A percentile compares a stretch with the other conserved stretches of the same genome.
Evolutionary conservation across 2,329 filamentous ascomycete genomes (phyloP).

Genomic region (Scedosporium minutisporum): DNA sequence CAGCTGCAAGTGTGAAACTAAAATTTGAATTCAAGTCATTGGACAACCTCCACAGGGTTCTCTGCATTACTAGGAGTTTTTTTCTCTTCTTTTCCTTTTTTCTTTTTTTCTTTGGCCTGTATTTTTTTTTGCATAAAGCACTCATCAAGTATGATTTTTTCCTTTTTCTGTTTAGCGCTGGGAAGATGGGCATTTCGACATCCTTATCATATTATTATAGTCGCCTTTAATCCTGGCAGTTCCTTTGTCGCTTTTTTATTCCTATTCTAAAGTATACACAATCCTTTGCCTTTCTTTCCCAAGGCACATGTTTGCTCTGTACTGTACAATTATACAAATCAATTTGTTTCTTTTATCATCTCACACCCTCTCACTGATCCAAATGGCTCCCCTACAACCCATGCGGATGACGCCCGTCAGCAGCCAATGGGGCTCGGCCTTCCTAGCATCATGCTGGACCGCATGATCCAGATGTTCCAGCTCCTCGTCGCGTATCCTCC

Average conservation of each 20-base stretch:
- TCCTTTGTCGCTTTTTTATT: not conserved
- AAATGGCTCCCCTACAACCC: constrained; percentile 89
- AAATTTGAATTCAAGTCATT: not conserved
- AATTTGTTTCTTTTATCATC: constrained; percentile 5
- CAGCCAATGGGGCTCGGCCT: constrained; percentile 81
- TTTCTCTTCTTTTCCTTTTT: constrained; percentile 2
- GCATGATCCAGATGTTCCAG: constrained; percentile 94
- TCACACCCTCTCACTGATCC: constrained; percentile 70
- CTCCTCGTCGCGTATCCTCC: constrained; percentile 87
- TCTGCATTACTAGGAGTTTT: not conserved
- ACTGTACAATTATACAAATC: constrained; percentile 11
- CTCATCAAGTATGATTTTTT: not conserved
- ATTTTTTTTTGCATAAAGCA: not conserved
- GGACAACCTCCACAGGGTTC: not conserved
- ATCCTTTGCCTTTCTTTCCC: constrained; percentile 2
- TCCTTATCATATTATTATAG: not conserved
- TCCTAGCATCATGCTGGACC: constrained; percentile 83
- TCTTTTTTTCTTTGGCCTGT: not conserved
- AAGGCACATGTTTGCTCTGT: constrained; percentile 9
- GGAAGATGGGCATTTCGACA: not conserved
- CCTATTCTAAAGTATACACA: not conserved
- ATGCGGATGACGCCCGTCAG: constrained; percentile 78
- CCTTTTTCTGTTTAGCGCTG: not conserved
- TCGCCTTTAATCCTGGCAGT: not conserved
- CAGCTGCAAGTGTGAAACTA: not conserved